Percentiles rank a stretch among this genome's conserved stretches.
These are phyloP conservation scores for Bryum argenteum DNA, from an alignment of 225 moss, liverwort and hornwort species.

Conservation along the genomic window DNA sequence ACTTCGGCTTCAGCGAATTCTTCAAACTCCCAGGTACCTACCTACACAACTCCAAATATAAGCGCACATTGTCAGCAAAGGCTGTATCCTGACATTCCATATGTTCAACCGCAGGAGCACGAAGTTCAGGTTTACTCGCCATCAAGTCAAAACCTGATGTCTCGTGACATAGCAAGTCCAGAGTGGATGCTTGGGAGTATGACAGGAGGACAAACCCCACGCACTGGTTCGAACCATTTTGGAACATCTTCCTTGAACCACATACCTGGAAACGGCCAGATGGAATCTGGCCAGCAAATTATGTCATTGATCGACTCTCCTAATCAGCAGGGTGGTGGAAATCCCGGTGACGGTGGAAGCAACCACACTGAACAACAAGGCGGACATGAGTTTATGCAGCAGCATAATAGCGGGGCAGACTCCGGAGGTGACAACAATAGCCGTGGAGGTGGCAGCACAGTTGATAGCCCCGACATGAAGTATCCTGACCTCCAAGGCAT, in stretches of 20 bases:
- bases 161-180: slow-evolving; percentile 73
- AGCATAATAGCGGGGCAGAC: slow-evolving; percentile 65
- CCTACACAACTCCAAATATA: background rate
- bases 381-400: slow-evolving; percentile 79
- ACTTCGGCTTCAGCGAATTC: slow-evolving; percentile 61
- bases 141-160: slow-evolving; percentile 64
- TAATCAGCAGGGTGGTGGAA: slow-evolving; percentile 54
- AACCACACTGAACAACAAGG: slow-evolving; percentile 48
- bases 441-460: slow-evolving; percentile 67
- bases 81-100: background rate
- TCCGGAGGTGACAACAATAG: slow-evolving; percentile 71
- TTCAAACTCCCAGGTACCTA: slow-evolving; percentile 56
- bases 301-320: slow-evolving; percentile 66
- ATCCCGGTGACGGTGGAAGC: slow-evolving; percentile 47
- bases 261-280: slow-evolving; percentile 44
- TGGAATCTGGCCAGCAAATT: slow-evolving; percentile 74
- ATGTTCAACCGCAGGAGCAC: slow-evolving; percentile 43
- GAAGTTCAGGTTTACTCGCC: slow-evolving; percentile 69
- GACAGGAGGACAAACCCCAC: slow-evolving; percentile 63
- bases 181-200: slow-evolving; percentile 90
- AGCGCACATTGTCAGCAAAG: background rate
- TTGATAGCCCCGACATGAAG: slow-evolving; percentile 74
- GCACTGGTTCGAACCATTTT: slow-evolving; percentile 50
- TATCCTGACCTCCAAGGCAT: slow-evolving; percentile 85
- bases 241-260: slow-evolving; percentile 54